phyloP scores from a whole-genome alignment of 306 rosid genomes.

The Fragaria vesca region DNA sequence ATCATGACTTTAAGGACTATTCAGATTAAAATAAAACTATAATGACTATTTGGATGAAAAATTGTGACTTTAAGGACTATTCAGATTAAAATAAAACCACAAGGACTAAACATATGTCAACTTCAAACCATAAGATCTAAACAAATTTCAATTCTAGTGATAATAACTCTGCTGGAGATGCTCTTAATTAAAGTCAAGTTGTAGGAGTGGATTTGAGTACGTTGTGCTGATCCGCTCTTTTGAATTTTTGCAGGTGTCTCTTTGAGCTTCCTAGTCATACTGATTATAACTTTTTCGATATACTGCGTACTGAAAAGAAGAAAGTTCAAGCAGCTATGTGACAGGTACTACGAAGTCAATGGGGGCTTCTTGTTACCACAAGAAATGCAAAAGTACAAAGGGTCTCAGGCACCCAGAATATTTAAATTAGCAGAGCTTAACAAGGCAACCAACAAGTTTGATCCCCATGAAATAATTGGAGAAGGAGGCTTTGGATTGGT shows the following conservation, averaged over 20 bases:
- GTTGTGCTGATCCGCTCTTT: neutral
- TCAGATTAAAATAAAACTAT: too few relatives aligned
- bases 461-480: neutral
- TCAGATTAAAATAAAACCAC: too few relatives aligned
- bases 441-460: slow-evolving; percentile 19
- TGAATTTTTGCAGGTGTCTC: slow-evolving; percentile 13
- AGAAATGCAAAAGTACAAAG: neutral
- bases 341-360: slow-evolving; percentile 19
- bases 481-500: neutral
- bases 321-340: slow-evolving; percentile 12
- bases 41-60: too few relatives aligned
- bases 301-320: slow-evolving; percentile 10
- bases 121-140: too few relatives aligned
- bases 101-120: too few relatives aligned
- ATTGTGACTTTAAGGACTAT: too few relatives aligned
- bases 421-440: slow-evolving; percentile 8
- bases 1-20: too few relatives aligned
- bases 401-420: neutral
- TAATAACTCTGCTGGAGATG: too few relatives aligned
- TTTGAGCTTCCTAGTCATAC: neutral
- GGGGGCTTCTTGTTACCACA: slow-evolving; percentile 19
- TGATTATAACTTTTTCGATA: neutral
- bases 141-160: too few relatives aligned
- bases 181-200: too few relatives aligned
- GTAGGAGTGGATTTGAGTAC: too few relatives aligned